phyloP scores from a whole-genome alignment of 2,329 filamentous ascomycete species.

The Curvularia eragrostidis region DNA sequence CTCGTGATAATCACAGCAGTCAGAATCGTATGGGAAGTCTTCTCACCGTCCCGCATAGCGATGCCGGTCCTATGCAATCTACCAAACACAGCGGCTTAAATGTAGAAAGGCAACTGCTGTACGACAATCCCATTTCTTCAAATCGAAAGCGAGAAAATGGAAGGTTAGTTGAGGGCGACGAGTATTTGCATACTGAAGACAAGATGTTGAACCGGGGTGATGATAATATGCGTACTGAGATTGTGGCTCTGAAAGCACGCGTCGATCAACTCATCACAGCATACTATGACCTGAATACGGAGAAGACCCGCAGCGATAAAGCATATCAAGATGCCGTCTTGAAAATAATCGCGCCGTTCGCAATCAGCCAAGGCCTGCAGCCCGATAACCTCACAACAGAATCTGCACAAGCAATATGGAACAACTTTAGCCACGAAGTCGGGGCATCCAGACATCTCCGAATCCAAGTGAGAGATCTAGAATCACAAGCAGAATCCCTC shows the following conservation, averaged over 20 bases:
- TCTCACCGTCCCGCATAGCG: not conserved
- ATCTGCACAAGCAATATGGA: not conserved
- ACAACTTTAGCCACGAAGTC: not conserved
- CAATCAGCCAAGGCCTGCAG: not conserved
- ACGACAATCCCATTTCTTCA: not conserved
- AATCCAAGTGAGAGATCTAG: not conserved
- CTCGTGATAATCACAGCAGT: not conserved
- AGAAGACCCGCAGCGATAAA: not conserved
- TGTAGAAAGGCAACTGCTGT: not conserved
- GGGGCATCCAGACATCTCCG: not conserved
- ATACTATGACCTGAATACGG: not conserved
- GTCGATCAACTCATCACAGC: not conserved
- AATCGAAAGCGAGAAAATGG: no score
- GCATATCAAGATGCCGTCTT: not conserved
- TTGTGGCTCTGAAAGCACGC: not conserved
- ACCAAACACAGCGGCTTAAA: not conserved
- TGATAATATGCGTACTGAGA: not conserved
- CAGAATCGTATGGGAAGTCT: not conserved
- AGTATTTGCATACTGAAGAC: not conserved
- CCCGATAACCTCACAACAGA: not conserved
- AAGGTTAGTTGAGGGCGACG: not conserved
- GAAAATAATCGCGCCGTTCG: not conserved
- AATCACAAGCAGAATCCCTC: not conserved
- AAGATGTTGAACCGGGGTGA: not conserved
- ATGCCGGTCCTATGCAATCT: not conserved